Evolutionary conservation across 164 flowering plant genomes (phyloP).

Genomic region (Platanus orientalis): DNA sequence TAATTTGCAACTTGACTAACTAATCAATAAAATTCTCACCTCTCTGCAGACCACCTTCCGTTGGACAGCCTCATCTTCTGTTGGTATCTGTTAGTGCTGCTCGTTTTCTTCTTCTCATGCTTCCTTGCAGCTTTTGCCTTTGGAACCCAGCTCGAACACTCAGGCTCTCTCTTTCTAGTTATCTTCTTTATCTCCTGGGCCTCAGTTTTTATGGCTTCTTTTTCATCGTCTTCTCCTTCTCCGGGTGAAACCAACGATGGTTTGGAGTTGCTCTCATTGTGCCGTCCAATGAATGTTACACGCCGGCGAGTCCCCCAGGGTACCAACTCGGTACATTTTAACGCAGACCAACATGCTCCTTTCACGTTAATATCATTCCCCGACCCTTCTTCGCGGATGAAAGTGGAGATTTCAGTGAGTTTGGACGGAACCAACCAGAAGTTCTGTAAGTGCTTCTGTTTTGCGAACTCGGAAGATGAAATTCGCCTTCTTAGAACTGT

Average conservation of each 20-base stretch:
- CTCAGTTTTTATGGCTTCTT: background rate
- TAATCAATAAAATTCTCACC: slow-evolving; percentile 32
- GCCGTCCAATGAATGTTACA: slow-evolving; percentile 37
- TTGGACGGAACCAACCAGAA: slow-evolving; percentile 49
- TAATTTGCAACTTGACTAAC: no score
- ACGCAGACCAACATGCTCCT: slow-evolving; percentile 27
- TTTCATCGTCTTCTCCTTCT: slow-evolving; percentile 5
- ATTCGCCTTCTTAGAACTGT: slow-evolving; percentile 40
- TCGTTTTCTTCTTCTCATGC: background rate
- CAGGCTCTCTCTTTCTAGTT: slow-evolving; percentile 30
- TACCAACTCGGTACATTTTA: slow-evolving; percentile 36
- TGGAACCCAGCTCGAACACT: background rate
- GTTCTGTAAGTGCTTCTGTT: slow-evolving; percentile 22
- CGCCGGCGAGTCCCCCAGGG: slow-evolving; percentile 54
- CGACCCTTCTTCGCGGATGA: background rate
- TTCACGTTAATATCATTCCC: slow-evolving; percentile 11
- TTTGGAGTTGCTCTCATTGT: slow-evolving; percentile 8
- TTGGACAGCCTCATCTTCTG: slow-evolving; percentile 26
- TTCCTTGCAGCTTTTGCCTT: slow-evolving; percentile 18
- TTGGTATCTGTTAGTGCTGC: background rate
- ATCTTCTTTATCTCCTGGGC: slow-evolving; percentile 7
- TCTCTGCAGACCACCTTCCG: slow-evolving; percentile 80
- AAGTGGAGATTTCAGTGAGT: background rate
- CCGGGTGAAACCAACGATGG: background rate
- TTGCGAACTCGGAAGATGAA: slow-evolving; percentile 32